These are phyloP conservation scores for Calonectria henricotiae DNA, from an alignment of 2,329 filamentous ascomycete genomes.

Conservation along the genomic window DNA sequence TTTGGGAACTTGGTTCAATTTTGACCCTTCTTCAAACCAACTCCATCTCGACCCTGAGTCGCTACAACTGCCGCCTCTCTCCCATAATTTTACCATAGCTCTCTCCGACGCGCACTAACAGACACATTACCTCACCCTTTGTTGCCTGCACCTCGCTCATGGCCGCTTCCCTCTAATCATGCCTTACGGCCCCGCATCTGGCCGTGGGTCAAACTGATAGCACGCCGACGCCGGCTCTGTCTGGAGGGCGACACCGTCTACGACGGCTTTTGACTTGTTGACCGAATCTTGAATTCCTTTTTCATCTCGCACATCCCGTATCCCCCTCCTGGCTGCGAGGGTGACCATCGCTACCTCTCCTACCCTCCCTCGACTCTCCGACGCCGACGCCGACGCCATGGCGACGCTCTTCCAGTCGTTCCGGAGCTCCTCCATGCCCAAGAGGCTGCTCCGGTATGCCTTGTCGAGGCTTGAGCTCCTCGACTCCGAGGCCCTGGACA, in stretches of 20 bases:
- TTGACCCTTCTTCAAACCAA: conserved; percentile 21
- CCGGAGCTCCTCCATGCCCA: conserved; percentile 83
- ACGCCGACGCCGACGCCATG: conserved; percentile 67
- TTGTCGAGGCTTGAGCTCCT: conserved; percentile 88
- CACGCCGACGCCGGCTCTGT: conserved; percentile 51
- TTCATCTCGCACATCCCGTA: conserved; percentile 26
- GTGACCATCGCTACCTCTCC: conserved; percentile 41
- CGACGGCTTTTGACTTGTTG: conserved; percentile 37
- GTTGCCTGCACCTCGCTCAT: conserved; percentile 35
- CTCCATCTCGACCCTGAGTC: conserved; percentile 39
- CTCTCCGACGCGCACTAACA: conserved; percentile 10
- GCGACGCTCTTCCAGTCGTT: conserved; percentile 80
- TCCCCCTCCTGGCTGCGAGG: conserved; percentile 40
- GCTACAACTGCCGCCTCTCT: conserved; percentile 31
- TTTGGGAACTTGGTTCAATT: conserved; percentile 43
- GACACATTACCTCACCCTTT: background rate
- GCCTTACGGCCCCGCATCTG: conserved; percentile 57
- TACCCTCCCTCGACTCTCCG: conserved; percentile 32
- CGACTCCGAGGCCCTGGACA: conserved; percentile 88
- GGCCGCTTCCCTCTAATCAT: conserved; percentile 53
- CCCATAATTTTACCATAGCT: conserved; percentile 7
- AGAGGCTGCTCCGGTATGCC: conserved; percentile 89
- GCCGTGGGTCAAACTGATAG: conserved; percentile 58
- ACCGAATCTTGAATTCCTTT: conserved; percentile 30
- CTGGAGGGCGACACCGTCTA: conserved; percentile 42